phyloP scores from a whole-genome alignment of 2,329 filamentous ascomycete species.

The Apiospora hydei region DNA sequence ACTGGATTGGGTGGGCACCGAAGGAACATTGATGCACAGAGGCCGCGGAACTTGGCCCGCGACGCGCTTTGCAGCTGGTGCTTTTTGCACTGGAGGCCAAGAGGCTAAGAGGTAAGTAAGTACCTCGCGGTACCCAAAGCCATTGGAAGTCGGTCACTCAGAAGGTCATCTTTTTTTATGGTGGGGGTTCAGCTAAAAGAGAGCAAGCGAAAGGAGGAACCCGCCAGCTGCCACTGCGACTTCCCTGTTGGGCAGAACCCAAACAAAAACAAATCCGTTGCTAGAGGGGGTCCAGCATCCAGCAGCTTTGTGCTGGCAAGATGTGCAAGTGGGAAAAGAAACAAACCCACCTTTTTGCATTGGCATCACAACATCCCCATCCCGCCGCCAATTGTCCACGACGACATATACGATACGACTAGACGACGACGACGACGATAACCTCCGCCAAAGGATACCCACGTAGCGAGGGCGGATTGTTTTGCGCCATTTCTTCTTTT shows the following conservation, averaged over 20 bases:
- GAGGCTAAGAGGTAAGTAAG: background rate
- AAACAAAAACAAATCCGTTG: constrained; percentile 44
- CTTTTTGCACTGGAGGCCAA: background rate
- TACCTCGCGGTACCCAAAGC: background rate
- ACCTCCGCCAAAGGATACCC: background rate
- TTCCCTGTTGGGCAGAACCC: constrained; percentile 27
- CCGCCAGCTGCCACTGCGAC: constrained; percentile 32
- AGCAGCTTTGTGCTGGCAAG: background rate
- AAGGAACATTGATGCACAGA: background rate
- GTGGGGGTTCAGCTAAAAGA: background rate
- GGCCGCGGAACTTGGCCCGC: background rate
- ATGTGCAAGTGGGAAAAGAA: constrained; percentile 5
- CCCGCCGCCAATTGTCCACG: background rate
- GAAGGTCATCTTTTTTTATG: background rate
- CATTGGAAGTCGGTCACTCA: background rate
- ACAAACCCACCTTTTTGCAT: constrained; percentile 7
- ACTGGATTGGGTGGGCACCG: constrained; percentile 11
- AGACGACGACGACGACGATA: background rate
- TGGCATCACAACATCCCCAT: constrained; percentile 6
- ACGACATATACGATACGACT: constrained; percentile 6
- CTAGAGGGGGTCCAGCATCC: constrained; percentile 19
- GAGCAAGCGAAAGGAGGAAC: background rate
- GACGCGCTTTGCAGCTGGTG: background rate
- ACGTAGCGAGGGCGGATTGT: background rate
- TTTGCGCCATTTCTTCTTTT: background rate